Evolutionary conservation across 2,329 filamentous ascomycete genomes (phyloP).

Genomic region (Cladosporium sp.): DNA sequence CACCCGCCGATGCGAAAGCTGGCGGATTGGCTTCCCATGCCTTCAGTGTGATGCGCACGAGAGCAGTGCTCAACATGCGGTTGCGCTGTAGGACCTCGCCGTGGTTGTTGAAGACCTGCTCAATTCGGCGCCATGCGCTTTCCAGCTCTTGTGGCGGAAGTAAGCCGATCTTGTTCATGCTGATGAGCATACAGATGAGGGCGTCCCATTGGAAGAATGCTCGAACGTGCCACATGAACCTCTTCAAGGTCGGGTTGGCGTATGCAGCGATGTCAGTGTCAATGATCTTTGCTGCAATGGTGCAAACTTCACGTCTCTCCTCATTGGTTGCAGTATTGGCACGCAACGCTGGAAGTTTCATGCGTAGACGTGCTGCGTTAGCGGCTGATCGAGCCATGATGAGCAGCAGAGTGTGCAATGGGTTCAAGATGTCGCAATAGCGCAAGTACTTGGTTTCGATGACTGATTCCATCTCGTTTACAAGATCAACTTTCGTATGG

Average conservation of each 20-base stretch:
- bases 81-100: conserved; percentile 36
- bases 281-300: conserved; percentile 38
- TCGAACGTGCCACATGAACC: conserved; percentile 51
- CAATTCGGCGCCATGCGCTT: conserved; percentile 44
- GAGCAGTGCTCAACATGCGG: conserved; percentile 39
- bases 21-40: conserved; percentile 37
- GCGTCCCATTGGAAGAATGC: conserved; percentile 48
- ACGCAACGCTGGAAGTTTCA: conserved; percentile 42
- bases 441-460: conserved; percentile 42
- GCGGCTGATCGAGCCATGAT: conserved; percentile 43
- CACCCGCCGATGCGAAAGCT: neutral
- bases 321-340: conserved; percentile 26
- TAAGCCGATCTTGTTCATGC: conserved; percentile 26
- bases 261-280: conserved; percentile 39
- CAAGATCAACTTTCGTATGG: conserved; percentile 5
- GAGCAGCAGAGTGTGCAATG: conserved; percentile 41
- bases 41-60: conserved; percentile 41
- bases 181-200: conserved; percentile 32
- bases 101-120: conserved; percentile 41
- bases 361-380: conserved; percentile 41
- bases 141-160: conserved; percentile 26
- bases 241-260: conserved; percentile 36
- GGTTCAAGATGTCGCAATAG: conserved; percentile 42
- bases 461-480: conserved; percentile 39
- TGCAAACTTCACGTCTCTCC: conserved; percentile 37